Base-by-base conservation (phyloP, 495 filamentous ascomycete species). In the Massariosphaeria phaeospora region DNA sequence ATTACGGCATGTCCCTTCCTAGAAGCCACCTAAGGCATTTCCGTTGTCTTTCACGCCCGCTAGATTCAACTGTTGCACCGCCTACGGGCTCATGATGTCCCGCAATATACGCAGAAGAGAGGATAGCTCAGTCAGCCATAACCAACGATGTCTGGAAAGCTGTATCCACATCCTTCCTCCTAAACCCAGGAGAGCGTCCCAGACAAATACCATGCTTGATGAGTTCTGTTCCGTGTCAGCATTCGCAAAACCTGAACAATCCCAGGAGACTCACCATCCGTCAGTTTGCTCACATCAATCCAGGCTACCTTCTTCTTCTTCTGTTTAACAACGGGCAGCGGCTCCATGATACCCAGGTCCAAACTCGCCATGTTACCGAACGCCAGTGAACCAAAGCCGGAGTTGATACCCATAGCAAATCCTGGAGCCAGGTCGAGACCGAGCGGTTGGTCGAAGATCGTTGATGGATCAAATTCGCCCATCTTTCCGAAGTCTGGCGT, bases 111-210 rank as follows among this genome's bases (percentile, higher is more conserved):
- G n/a, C n/a, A n/a, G n/a, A n/a, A n/a, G n/a, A n/a, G n/a, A n/a
- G n/a, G n/a, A n/a, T n/a, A n/a, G n/a, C n/a, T n/a, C n/a, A n/a
- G n/a, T n/a, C n/a, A n/a, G n/a, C n/a, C n/a, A n/a, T n/a, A 15
- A 64, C 59, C 27, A 64, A 15, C 29, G 63, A 25, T 27, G 52
- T 10, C 23, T 59, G 20, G 25, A 86, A 77, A 26, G 84, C 75
- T 18, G 48, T 59, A 55, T 84, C 79, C 6, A 88, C 78, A 61
- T 85, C 82, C 38, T 58, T 67, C 39, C 72, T 72, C 31, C 74
- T 73, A 40, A 83, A 81, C 1, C 83, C 84, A 3, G 84, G 83
- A 2, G 78, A 64, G 10, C 80, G 70, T 0, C 84, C 84, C 0
- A 86, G 70, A 67, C 84, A 87, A 0, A 80, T 74, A 3, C 67